phyloP scores from a whole-genome alignment of 1,284 basidiomycete species.

The Microbotryomycetes sp. region DNA sequence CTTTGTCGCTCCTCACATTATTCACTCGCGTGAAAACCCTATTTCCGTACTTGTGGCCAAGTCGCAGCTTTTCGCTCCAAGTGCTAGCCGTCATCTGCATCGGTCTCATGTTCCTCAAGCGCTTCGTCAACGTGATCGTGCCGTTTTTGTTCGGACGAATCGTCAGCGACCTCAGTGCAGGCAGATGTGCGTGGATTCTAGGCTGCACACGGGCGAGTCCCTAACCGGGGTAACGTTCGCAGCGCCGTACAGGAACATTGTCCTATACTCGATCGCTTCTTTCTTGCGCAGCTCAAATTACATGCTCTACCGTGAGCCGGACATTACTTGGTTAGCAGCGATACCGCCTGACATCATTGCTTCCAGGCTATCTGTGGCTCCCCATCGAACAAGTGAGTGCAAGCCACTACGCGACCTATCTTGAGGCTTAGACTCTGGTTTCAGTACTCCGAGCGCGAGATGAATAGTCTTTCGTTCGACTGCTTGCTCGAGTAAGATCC shows the following conservation, averaged over 20 bases:
- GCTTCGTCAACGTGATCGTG: conserved; percentile 63
- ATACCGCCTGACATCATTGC: conserved; percentile 8
- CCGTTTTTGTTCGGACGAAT: conserved; percentile 66
- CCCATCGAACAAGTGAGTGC: conserved; percentile 83
- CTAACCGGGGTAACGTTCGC: not conserved
- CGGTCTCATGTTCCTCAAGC: conserved; percentile 37
- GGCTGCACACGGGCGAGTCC: not conserved
- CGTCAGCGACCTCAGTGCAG: conserved; percentile 45
- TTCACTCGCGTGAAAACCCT: conserved; percentile 41
- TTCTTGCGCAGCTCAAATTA: conserved; percentile 44
- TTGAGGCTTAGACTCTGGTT: too few relatives aligned
- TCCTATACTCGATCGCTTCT: conserved; percentile 40
- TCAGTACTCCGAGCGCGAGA: conserved; percentile 45
- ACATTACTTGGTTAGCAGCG: not conserved
- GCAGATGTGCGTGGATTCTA: conserved; percentile 15
- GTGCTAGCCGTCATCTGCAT: conserved; percentile 48
- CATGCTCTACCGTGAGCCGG: conserved; percentile 33
- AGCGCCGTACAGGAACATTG: conserved; percentile 38
- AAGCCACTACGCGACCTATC: conserved; percentile 41
- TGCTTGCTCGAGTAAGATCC: conserved; percentile 55
- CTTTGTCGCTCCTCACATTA: conserved; percentile 24
- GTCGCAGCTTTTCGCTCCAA: conserved; percentile 57
- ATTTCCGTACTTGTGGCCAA: conserved; percentile 75
- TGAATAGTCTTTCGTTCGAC: conserved; percentile 70
- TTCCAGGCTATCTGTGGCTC: conserved; percentile 37